These are phyloP conservation scores for Spongospora subterranea DNA, from an alignment of 208 protist species.

Conservation along the genomic window DNA sequence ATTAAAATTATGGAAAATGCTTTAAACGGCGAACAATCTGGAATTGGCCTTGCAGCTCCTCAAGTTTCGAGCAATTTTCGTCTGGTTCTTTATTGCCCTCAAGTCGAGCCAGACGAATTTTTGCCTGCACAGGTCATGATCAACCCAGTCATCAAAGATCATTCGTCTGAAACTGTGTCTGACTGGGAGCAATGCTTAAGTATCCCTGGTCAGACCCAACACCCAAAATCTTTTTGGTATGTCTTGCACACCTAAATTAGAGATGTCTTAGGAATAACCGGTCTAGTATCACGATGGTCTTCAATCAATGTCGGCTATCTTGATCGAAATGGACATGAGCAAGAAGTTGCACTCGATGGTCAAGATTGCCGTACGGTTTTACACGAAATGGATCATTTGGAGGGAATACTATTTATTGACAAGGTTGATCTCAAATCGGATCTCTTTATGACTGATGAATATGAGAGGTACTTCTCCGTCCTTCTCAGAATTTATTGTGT, in stretches of 20 bases:
- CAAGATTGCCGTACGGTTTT: background rate
- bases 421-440: background rate
- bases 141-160: constrained; percentile 1
- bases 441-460: constrained; percentile 34
- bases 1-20: background rate
- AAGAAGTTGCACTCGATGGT: background rate
- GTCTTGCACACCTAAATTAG: background rate
- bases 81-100: background rate
- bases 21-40: background rate
- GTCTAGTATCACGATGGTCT: background rate
- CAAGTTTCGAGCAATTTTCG: background rate
- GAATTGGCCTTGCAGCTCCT: constrained; percentile 40
- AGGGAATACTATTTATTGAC: constrained; percentile 49
- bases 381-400: constrained; percentile 57
- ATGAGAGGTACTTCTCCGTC: constrained; percentile 4
- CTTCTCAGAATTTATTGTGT: background rate
- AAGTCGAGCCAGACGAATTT: constrained; percentile 6
- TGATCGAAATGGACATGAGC: background rate
- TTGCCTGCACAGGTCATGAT: background rate
- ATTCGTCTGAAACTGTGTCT: background rate
- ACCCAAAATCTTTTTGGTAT: too few relatives aligned
- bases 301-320: background rate
- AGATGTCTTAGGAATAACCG: background rate
- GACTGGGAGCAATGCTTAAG: constrained; percentile 58
- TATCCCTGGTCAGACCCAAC: background rate